phyloP scores from a whole-genome alignment of 2,329 filamentous ascomycete genomes.

The Chaetomiaceae sp. region DNA sequence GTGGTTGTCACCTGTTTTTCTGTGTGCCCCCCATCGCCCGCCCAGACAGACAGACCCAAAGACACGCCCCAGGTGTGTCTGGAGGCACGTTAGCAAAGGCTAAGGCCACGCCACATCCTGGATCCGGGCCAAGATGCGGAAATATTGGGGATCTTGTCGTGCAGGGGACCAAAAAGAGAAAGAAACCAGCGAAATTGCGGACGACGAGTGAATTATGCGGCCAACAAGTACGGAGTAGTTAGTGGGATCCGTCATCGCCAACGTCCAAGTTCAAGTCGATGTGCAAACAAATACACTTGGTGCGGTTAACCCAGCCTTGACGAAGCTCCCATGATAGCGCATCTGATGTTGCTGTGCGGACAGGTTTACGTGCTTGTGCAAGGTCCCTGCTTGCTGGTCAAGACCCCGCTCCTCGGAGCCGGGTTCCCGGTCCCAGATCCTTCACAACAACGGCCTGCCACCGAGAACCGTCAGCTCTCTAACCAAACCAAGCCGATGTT shows the following conservation, averaged over 20 bases:
- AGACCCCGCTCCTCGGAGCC: slow-evolving; percentile 6
- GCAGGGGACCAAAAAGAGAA: slow-evolving; percentile 1
- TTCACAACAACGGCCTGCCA: neutral
- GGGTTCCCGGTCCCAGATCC: neutral
- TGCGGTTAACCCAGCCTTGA: too few relatives aligned
- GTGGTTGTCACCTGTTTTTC: neutral
- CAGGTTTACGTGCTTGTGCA: too few relatives aligned
- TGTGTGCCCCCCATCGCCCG: neutral
- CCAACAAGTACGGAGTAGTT: too few relatives aligned
- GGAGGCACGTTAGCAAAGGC: neutral
- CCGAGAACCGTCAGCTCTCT: too few relatives aligned
- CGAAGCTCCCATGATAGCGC: too few relatives aligned
- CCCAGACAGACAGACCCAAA: neutral
- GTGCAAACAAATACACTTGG: too few relatives aligned
- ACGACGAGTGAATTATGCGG: too few relatives aligned
- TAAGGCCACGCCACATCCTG: slow-evolving; percentile 9
- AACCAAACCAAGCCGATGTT: neutral
- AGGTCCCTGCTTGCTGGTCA: neutral
- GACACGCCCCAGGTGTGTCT: slow-evolving; percentile 7
- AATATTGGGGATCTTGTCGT: neutral
- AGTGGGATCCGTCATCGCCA: too few relatives aligned
- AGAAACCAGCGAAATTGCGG: neutral
- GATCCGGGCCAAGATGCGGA: slow-evolving; percentile 6
- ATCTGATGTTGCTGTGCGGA: too few relatives aligned
- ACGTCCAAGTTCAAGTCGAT: too few relatives aligned